Percentiles rank a stretch among this genome's conserved stretches.
Evolutionary conservation across 495 filamentous ascomycete species (phyloP).

Genomic region (Penicillium odoratum): DNA sequence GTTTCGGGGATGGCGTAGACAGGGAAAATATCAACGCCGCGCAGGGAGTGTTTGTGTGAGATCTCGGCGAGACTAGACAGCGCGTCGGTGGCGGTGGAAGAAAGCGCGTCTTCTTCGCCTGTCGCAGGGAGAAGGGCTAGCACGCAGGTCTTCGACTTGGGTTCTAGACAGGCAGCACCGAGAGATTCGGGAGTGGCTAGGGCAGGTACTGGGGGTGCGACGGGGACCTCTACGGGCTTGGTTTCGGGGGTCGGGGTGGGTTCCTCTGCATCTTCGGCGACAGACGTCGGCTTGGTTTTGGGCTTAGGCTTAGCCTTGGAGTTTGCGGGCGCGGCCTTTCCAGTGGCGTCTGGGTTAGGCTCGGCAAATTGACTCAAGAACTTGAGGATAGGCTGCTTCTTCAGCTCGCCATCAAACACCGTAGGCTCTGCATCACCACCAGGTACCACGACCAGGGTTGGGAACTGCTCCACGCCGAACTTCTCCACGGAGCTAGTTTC

Average conservation of each 20-base stretch:
- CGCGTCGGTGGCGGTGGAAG: slow-evolving; percentile 49
- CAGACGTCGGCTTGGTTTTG: slow-evolving; percentile 36
- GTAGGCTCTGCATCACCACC: slow-evolving; percentile 66
- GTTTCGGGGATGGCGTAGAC: slow-evolving; percentile 70
- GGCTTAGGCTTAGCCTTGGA: slow-evolving; percentile 50
- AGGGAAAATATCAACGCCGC: slow-evolving; percentile 71
- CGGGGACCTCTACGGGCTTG: slow-evolving; percentile 50
- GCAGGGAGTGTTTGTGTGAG: slow-evolving; percentile 66
- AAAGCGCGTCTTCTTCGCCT: slow-evolving; percentile 48
- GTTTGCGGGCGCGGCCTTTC: slow-evolving; percentile 48
- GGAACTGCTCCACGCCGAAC: slow-evolving; percentile 76
- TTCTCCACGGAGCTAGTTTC: slow-evolving; percentile 68
- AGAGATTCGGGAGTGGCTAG: slow-evolving; percentile 59
- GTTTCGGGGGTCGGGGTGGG: slow-evolving; percentile 43
- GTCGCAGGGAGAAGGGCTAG: slow-evolving; percentile 69
- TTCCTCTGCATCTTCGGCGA: slow-evolving; percentile 43
- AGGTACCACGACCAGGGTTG: slow-evolving; percentile 79
- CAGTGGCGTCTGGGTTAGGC: slow-evolving; percentile 64
- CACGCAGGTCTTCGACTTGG: slow-evolving; percentile 81
- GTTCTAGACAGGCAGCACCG: slow-evolving; percentile 66
- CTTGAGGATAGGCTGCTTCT: slow-evolving; percentile 76
- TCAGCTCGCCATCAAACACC: slow-evolving; percentile 80
- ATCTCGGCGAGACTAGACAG: slow-evolving; percentile 71
- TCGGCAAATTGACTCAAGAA: slow-evolving; percentile 78
- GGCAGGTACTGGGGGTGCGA: slow-evolving; percentile 47